phyloP scores from a whole-genome alignment of 148 eudicot genomes.

The Euryodendron excelsum region DNA sequence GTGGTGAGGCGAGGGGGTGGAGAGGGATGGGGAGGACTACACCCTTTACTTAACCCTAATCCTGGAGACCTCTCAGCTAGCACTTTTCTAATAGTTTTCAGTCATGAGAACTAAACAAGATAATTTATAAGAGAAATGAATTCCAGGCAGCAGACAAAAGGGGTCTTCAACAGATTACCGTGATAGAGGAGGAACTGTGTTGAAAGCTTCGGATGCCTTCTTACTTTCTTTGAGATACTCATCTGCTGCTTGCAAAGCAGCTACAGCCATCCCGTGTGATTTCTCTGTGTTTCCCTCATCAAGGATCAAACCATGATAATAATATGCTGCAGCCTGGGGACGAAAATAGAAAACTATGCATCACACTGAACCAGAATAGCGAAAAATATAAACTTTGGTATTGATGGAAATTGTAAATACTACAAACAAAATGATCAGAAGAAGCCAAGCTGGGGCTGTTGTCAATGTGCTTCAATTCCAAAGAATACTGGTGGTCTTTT shows the following conservation, averaged over 20 bases:
- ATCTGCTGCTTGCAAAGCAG: constrained; percentile 95
- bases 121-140: neutral
- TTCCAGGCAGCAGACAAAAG: neutral
- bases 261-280: constrained; percentile 96
- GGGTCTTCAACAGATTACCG: constrained; percentile 41
- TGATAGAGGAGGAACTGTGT: constrained; percentile 69
- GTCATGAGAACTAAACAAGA: neutral
- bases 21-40: neutral
- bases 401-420: neutral
- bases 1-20: too few species aligned
- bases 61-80: neutral
- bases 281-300: constrained; percentile 99
- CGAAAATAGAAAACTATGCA: neutral
- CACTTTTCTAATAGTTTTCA: neutral
- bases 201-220: constrained; percentile 81
- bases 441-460: neutral
- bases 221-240: constrained; percentile 94
- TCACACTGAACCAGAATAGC: constrained; percentile 1
- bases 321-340: constrained; percentile 88
- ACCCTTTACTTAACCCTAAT: neutral
- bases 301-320: constrained; percentile 93
- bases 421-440: constrained; percentile 1
- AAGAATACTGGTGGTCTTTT: neutral
- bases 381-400: neutral
- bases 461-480: neutral